These are phyloP conservation scores for Collariella sp. DNA, from an alignment of 495 filamentous ascomycete species.

Conservation along the genomic window DNA sequence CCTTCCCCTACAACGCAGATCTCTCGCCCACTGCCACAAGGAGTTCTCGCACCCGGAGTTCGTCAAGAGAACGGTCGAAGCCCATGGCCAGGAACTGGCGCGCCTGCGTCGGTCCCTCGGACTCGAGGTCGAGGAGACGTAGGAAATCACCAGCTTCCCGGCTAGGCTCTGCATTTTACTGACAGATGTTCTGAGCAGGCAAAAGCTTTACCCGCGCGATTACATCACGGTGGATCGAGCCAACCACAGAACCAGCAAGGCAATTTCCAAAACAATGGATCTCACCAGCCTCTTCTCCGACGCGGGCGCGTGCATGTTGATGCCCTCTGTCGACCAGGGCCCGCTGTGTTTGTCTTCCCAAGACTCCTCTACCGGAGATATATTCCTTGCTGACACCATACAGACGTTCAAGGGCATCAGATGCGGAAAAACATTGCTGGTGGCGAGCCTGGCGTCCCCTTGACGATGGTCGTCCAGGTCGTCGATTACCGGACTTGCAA, in stretches of 20 bases:
- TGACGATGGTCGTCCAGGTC: slow-evolving; percentile 52
- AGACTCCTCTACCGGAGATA: no score
- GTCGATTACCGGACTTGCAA: slow-evolving; percentile 52
- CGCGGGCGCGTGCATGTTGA: slow-evolving; percentile 48
- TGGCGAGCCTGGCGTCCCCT: slow-evolving; percentile 45
- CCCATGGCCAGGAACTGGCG: slow-evolving; percentile 22
- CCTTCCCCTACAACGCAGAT: slow-evolving; percentile 22
- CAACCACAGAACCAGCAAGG: slow-evolving; percentile 51
- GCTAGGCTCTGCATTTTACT: no score
- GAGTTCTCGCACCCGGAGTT: slow-evolving; percentile 25
- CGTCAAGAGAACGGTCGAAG: slow-evolving; percentile 22
- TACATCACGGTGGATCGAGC: slow-evolving; percentile 25
- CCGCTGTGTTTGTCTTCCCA: slow-evolving; percentile 47
- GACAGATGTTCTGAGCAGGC: slow-evolving; percentile 4
- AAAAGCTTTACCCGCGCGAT: slow-evolving; percentile 19
- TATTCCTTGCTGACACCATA: no score
- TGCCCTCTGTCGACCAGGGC: slow-evolving; percentile 48
- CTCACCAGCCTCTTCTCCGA: slow-evolving; percentile 44
- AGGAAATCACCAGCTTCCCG: not conserved
- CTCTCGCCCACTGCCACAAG: slow-evolving; percentile 25
- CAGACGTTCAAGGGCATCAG: slow-evolving; percentile 32
- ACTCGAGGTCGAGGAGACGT: slow-evolving; percentile 9
- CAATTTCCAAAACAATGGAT: slow-evolving; percentile 41
- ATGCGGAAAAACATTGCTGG: slow-evolving; percentile 50
- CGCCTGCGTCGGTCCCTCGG: slow-evolving; percentile 18